A percentile compares a stretch with the other conserved stretches of the same genome.
Evolutionary conservation across 306 rosid species (phyloP).

Genomic region (Vigna mungo): DNA sequence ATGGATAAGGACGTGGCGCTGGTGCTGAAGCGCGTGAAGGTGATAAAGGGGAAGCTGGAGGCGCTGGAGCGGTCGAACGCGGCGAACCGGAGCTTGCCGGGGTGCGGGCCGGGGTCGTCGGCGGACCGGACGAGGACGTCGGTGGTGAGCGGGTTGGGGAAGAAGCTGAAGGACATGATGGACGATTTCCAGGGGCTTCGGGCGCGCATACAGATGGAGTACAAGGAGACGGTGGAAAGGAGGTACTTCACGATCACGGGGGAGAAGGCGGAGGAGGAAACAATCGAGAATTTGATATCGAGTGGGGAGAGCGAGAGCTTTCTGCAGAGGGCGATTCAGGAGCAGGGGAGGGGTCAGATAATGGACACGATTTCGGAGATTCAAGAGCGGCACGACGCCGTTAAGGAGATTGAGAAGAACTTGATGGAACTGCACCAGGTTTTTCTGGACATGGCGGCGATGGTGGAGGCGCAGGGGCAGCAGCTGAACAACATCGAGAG

Average conservation of each 20-base stretch:
- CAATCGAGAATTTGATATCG: constrained; percentile 77
- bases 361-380: constrained; percentile 93
- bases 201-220: constrained; percentile 67
- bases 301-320: constrained; percentile 89
- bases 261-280: constrained; percentile 78
- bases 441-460: constrained; percentile 90
- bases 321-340: constrained; percentile 88
- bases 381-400: constrained; percentile 90
- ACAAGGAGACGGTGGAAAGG: constrained; percentile 84
- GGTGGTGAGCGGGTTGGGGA: constrained; percentile 83
- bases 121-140: constrained; percentile 86
- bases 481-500: constrained; percentile 85
- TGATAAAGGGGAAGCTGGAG: constrained; percentile 74
- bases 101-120: constrained; percentile 90
- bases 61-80: constrained; percentile 76
- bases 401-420: constrained; percentile 88
- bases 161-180: constrained; percentile 82
- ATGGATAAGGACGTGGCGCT: constrained; percentile 77
- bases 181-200: constrained; percentile 78
- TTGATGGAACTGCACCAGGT: constrained; percentile 84
- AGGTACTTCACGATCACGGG: constrained; percentile 88
- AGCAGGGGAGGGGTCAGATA: constrained; percentile 90
- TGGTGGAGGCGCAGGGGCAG: constrained; percentile 89
- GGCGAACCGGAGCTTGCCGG: constrained; percentile 60
- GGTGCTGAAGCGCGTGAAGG: constrained; percentile 69